A percentile compares a stretch with the other conserved stretches of the same genome.
Evolutionary conservation across 2,329 filamentous ascomycete genomes (phyloP).

Genomic region (Xylaria sp.): DNA sequence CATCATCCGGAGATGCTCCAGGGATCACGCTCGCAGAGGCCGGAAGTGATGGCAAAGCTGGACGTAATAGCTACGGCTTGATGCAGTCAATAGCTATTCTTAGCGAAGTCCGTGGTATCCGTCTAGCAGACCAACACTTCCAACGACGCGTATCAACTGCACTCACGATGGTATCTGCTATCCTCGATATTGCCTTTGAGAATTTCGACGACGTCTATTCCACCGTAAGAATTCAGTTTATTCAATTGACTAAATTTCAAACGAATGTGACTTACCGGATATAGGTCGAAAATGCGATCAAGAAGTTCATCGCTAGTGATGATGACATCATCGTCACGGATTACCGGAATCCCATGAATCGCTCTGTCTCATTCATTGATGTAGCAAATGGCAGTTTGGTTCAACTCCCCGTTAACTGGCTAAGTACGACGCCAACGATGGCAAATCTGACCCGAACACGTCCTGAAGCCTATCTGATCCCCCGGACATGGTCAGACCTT

Average conservation of each 20-base stretch:
- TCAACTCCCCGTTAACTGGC: slow-evolving; percentile 42
- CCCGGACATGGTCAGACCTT: slow-evolving; percentile 43
- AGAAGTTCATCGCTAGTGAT: slow-evolving; percentile 40
- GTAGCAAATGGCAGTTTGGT: slow-evolving; percentile 39
- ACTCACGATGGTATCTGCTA: slow-evolving; percentile 43
- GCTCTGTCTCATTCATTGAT: slow-evolving; percentile 44
- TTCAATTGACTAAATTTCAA: not conserved
- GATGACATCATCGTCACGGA: slow-evolving; percentile 47
- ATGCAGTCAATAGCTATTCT: slow-evolving; percentile 45
- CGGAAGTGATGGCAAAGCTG: slow-evolving; percentile 44
- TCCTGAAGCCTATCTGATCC: slow-evolving; percentile 46
- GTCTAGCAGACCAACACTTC: slow-evolving; percentile 46
- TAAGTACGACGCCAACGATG: slow-evolving; percentile 42
- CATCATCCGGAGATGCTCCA: slow-evolving; percentile 22
- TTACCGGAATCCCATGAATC: slow-evolving; percentile 37
- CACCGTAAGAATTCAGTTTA: slow-evolving; percentile 33
- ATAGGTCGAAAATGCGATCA: slow-evolving; percentile 40
- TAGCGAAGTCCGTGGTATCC: slow-evolving; percentile 45
- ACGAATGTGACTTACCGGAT: slow-evolving; percentile 8
- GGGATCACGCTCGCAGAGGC: slow-evolving; percentile 43
- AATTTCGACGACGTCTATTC: slow-evolving; percentile 41
- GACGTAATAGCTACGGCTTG: slow-evolving; percentile 43
- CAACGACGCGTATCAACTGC: slow-evolving; percentile 46
- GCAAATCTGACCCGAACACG: slow-evolving; percentile 43
- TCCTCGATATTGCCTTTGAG: slow-evolving; percentile 45